Evolutionary conservation across 306 rosid genomes (phyloP).

Genomic region (Vicia villosa): DNA sequence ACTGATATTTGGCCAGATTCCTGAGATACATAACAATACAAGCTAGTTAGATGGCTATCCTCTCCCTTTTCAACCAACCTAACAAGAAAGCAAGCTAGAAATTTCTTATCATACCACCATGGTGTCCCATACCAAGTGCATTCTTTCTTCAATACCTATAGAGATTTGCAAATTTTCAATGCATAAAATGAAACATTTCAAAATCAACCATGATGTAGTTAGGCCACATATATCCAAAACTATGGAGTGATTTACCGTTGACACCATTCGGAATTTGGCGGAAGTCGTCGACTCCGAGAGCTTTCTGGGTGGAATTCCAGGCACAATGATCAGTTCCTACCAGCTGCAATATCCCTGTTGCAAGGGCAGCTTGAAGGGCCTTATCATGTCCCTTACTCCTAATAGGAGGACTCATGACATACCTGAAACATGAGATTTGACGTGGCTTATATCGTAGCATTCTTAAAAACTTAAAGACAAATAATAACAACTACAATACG

Average conservation of each 20-base stretch:
- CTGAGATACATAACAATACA: not conserved
- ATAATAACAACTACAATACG: constrained; percentile 2
- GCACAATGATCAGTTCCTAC: constrained; percentile 89
- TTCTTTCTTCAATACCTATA: constrained; percentile 92
- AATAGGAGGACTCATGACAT: constrained; percentile 94
- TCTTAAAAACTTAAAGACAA: constrained; percentile 23
- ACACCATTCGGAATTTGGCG: constrained; percentile 87
- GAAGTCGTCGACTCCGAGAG: constrained; percentile 82
- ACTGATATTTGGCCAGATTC: constrained; percentile 70
- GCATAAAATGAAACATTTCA: constrained; percentile 21
- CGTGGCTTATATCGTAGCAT: constrained; percentile 1
- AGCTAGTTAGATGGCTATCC: not conserved
- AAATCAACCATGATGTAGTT: constrained; percentile 33
- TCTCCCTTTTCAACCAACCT: constrained; percentile 20
- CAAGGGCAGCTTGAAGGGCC: constrained; percentile 7
- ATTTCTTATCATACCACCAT: constrained; percentile 76
- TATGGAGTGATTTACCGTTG: constrained; percentile 63
- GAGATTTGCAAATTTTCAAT: constrained; percentile 35
- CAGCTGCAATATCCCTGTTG: constrained; percentile 50
- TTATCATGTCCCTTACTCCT: constrained; percentile 65
- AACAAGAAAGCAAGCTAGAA: constrained; percentile 19
- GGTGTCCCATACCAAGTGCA: constrained; percentile 91
- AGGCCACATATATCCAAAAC: constrained; percentile 17
- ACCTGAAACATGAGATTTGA: constrained; percentile 57
- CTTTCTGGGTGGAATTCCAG: constrained; percentile 83